Evolutionary conservation across 176 grass and related monocot species (phyloP).

Genomic region (Bonia amplexicaulis): DNA sequence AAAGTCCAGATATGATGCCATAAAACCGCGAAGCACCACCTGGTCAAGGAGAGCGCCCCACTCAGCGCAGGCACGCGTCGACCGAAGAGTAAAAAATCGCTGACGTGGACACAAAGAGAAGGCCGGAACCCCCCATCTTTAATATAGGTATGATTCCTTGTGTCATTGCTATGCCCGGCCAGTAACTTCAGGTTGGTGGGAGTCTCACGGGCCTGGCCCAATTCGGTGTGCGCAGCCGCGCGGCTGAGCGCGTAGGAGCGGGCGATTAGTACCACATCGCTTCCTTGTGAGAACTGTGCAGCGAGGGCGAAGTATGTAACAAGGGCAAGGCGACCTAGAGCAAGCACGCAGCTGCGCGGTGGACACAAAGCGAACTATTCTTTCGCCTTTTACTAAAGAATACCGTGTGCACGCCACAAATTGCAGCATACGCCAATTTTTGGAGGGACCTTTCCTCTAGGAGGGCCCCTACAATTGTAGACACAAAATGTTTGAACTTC

Average conservation of each 20-base stretch:
- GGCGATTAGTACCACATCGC: conserved; percentile 29
- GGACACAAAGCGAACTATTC: conserved; percentile 39
- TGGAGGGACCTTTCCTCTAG: not conserved
- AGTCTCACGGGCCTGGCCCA: not conserved
- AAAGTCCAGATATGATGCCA: no score
- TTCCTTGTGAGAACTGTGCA: rapidly evolving
- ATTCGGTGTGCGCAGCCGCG: no score
- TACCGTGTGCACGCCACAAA: conserved; percentile 39
- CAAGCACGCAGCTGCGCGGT: conserved; percentile 15
- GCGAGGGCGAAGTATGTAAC: not conserved
- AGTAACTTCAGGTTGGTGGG: not conserved
- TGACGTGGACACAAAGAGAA: no score
- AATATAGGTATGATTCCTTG: no score
- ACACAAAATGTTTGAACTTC: no score
- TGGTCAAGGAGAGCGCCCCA: no score
- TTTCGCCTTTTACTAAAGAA: conserved; percentile 54
- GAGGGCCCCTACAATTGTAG: not conserved
- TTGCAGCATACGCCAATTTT: not conserved
- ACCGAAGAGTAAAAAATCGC: no score
- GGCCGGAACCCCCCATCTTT: no score
- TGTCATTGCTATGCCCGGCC: not conserved
- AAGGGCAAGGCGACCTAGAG: rapidly evolving
- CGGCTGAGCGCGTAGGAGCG: not conserved
- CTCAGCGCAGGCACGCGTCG: no score
- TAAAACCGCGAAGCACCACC: no score